Base-by-base conservation (phyloP, 2,329 filamentous ascomycete species). In the Sphaerulina musiva region DNA sequence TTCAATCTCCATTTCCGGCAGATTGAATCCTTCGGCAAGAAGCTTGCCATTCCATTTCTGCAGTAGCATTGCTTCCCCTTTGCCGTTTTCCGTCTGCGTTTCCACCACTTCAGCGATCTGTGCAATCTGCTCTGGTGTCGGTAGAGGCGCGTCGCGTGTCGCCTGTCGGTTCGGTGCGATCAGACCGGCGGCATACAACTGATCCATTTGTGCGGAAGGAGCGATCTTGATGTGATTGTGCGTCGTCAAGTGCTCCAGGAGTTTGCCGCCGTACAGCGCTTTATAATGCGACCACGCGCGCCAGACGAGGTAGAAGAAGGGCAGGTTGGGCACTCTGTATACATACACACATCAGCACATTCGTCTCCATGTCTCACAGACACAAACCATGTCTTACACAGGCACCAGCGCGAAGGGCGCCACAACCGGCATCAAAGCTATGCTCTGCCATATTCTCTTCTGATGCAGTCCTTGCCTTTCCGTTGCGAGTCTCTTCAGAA, bases 231-330 rank as follows among this genome's bases (percentile, higher is more conserved):
- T 75, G 29, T 93, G 79, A 46, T 85, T 82, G 61, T 91, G 84
- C 54, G 86, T 74, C 40, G 92, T 72, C 10, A 98, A 80, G 70
- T 89, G 93, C 61, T 92, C 82, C 34, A 97, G 75, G 69, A 97
- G 88, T 65, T 83, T 87, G 17, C 89, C 91, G 51, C 93, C 93
- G 38, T 83, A 81, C 51, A 95, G 75, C 50, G 93, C 93, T 74
- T 86, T 82, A 83, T 87, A 95, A 72, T 95, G 89, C 17, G 88
- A 95, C 86, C 87, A 97, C 26, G 89, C 86, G 60, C 93, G 82
- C 74, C 95, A 98, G 14, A 82, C 82, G 40, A 97, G 80, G 71
- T 97, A 98, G 76, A 97, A 97, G 77, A 97, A 97, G 14, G 93
- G 93, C 10, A 98, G 77, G 69, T 98, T 96, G 36, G 92, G 91